Evolutionary conservation across 148 eudicot species (phyloP).

Genomic region (Camellia granthamiana): DNA sequence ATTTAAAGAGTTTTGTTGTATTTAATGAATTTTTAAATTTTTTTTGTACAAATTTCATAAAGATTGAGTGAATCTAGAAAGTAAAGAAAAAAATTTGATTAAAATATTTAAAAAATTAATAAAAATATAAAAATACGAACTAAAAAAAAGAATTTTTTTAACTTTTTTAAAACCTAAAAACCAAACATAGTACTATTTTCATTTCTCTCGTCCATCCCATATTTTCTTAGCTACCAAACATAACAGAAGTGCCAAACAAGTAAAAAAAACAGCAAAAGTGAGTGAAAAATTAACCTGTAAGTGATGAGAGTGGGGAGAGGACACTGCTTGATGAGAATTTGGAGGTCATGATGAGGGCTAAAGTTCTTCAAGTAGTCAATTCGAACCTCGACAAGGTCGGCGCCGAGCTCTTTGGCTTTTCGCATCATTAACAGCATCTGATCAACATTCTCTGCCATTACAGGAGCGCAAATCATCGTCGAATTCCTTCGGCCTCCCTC

Average conservation of each 20-base stretch:
- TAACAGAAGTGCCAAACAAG: background rate
- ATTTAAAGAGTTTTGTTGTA: no score
- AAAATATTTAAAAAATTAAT: no score
- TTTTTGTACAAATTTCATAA: no score
- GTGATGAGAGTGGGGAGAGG: slow-evolving; percentile 65
- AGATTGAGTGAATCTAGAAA: no score
- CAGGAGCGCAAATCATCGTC: slow-evolving; percentile 57
- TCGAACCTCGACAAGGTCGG: slow-evolving; percentile 68
- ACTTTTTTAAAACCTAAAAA: no score
- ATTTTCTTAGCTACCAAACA: background rate
- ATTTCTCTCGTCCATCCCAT: background rate
- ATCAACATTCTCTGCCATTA: slow-evolving; percentile 57
- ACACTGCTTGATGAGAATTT: slow-evolving; percentile 33
- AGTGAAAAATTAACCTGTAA: slow-evolving; percentile 39
- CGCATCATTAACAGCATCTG: slow-evolving; percentile 35
- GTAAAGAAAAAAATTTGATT: no score
- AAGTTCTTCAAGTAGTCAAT: slow-evolving; percentile 59
- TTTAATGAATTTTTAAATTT: no score
- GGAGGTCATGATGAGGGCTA: slow-evolving; percentile 32
- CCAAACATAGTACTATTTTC: background rate
- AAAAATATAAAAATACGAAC: no score
- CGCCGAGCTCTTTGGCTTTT: slow-evolving; percentile 51
- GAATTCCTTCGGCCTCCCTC: slow-evolving; percentile 22
- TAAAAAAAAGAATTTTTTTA: no score
- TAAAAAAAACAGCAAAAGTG: background rate